These are phyloP conservation scores for Starmerella cellae DNA, from an alignment of 805 yeast genomes.

Conservation along the genomic window DNA sequence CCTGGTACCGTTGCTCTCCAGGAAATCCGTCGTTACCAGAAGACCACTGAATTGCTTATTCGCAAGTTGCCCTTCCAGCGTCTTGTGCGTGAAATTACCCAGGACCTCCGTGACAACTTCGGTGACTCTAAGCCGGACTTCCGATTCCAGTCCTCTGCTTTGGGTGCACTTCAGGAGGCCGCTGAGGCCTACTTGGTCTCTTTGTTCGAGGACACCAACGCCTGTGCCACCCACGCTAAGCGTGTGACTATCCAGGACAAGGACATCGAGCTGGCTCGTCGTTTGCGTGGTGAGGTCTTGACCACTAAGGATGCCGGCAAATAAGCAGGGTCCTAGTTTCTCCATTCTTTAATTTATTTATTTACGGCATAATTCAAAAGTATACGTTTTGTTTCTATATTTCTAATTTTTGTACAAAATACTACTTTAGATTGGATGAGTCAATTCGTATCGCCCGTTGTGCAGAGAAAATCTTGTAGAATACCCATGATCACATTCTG, in stretches of 20 bases:
- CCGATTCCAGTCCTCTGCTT: conserved; percentile 81
- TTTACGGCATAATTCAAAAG: too few species aligned
- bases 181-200: conserved; percentile 81
- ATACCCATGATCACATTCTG: too few species aligned
- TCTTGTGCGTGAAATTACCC: conserved; percentile 79
- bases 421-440: too few species aligned
- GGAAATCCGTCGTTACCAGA: conserved; percentile 86
- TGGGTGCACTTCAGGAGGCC: conserved; percentile 82
- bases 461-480: too few species aligned
- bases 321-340: too few species aligned
- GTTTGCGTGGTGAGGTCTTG: conserved; percentile 65
- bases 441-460: too few species aligned
- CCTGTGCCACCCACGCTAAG: conserved; percentile 87
- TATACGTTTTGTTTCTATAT: too few species aligned
- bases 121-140: conserved; percentile 28
- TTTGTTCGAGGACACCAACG: conserved; percentile 76
- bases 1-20: conserved; percentile 90
- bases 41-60: conserved; percentile 72
- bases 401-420: too few species aligned
- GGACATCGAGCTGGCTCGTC: conserved; percentile 81
- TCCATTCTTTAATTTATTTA: neutral
- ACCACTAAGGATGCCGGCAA: conserved; percentile 14
- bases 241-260: conserved; percentile 87
- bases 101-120: conserved; percentile 66
- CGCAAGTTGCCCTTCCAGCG: conserved; percentile 88